phyloP scores from a whole-genome alignment of 805 yeast genomes.

The Millerozyma acaciae region DNA sequence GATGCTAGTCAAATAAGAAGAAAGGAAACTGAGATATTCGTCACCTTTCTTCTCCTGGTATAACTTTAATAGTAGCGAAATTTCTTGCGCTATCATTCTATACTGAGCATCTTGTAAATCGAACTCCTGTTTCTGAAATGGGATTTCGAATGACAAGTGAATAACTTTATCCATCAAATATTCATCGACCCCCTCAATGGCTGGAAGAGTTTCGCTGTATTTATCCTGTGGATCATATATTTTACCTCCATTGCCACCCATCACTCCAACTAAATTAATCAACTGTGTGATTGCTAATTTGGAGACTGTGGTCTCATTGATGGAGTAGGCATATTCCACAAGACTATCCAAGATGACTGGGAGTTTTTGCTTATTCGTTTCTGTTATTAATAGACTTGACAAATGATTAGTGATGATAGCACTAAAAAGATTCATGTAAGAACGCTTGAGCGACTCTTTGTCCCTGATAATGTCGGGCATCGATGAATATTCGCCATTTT shows the following conservation, averaged over 20 bases:
- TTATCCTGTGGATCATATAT: conserved; percentile 61
- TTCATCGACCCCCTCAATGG: conserved; percentile 67
- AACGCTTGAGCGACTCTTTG: conserved; percentile 59
- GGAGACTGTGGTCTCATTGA: conserved; percentile 59
- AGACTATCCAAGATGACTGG: conserved; percentile 60
- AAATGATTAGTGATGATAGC: conserved; percentile 72
- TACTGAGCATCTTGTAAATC: conserved; percentile 76
- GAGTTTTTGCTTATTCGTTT: conserved; percentile 58
- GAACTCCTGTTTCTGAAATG: conserved; percentile 65
- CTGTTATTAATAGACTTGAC: conserved; percentile 71
- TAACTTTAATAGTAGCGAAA: conserved; percentile 64
- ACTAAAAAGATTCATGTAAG: conserved; percentile 66
- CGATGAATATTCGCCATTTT: conserved; percentile 27
- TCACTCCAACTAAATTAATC: conserved; percentile 53
- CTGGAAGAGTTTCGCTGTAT: conserved; percentile 42
- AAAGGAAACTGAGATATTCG: conserved; percentile 44
- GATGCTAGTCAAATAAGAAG: conserved; percentile 52
- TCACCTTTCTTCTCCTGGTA: conserved; percentile 43
- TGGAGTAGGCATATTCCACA: conserved; percentile 60
- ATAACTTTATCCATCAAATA: conserved; percentile 66
- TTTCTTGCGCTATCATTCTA: conserved; percentile 69
- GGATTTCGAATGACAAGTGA: conserved; percentile 68
- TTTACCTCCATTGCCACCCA: conserved; percentile 62
- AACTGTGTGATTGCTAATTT: conserved; percentile 69
- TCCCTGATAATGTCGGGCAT: conserved; percentile 58